A percentile compares a stretch with the other conserved stretches of the same genome.
phyloP scores from a whole-genome alignment of 805 yeast genomes.

The Blastobotrys peoriensis region DNA sequence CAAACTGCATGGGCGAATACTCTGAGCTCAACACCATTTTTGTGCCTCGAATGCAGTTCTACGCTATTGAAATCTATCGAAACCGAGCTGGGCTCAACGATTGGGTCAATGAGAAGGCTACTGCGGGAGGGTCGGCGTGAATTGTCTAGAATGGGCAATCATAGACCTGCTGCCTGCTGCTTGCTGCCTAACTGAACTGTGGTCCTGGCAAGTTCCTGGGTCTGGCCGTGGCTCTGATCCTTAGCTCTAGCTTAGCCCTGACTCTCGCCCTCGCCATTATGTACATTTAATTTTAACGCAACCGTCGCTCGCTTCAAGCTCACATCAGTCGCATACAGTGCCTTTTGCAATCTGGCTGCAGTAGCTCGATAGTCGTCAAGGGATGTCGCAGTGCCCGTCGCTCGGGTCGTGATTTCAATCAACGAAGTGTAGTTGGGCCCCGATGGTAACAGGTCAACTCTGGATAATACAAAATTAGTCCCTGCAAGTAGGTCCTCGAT shows the following conservation, averaged over 20 bases:
- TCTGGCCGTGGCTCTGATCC: too few species aligned
- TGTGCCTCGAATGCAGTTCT: conserved; percentile 87
- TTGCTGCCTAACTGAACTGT: too few species aligned
- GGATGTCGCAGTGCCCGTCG: not conserved
- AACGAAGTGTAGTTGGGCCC: conserved; percentile 18
- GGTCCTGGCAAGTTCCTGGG: too few species aligned
- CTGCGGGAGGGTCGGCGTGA: too few species aligned
- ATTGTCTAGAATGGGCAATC: too few species aligned
- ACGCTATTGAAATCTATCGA: conserved; percentile 91
- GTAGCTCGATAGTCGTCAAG: conserved; percentile 9
- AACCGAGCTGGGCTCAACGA: conserved; percentile 87
- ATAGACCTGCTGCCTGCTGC: too few species aligned
- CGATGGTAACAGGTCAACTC: conserved; percentile 19
- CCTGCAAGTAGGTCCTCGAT: conserved; percentile 11
- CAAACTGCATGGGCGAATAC: conserved; percentile 66
- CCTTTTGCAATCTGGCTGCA: conserved; percentile 5
- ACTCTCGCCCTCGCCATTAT: too few species aligned
- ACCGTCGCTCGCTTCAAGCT: conserved; percentile 10
- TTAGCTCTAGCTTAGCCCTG: too few species aligned
- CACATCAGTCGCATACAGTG: conserved; percentile 7
- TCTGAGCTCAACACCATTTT: conserved; percentile 79
- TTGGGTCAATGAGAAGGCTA: conserved; percentile 53
- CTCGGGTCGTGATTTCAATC: conserved; percentile 7
- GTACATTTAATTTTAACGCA: conserved; percentile 1
- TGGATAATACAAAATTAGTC: conserved; percentile 9